phyloP scores from a whole-genome alignment of 164 flowering plant genomes.

The Sedum album region DNA sequence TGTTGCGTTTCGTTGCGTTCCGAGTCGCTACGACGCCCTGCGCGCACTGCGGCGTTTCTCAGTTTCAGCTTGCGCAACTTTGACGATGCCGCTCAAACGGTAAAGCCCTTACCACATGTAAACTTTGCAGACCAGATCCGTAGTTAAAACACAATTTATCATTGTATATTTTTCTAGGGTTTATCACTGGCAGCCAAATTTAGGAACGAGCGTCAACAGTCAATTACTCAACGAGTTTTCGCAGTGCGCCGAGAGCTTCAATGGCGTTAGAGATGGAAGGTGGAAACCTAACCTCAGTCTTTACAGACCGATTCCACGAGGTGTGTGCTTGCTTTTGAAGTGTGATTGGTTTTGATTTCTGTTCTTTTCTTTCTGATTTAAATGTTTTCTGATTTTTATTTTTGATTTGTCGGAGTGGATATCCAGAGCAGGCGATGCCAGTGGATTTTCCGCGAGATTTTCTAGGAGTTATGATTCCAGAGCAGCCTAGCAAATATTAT shows the following conservation, averaged over 20 bases:
- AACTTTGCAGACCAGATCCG: background rate
- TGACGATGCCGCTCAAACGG: conserved; percentile 5
- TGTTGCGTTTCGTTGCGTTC: no score
- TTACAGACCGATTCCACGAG: conserved; percentile 58
- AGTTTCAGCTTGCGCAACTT: no score
- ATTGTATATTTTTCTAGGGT: conserved; percentile 37
- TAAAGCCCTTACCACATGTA: background rate
- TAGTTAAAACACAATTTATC: background rate
- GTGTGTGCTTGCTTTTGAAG: no score
- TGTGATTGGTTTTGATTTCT: no score
- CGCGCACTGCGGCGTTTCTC: no score
- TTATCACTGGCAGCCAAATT: conserved; percentile 84
- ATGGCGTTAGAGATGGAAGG: conserved; percentile 70
- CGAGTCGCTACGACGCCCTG: no score
- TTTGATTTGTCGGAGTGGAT: no score
- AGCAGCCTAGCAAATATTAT: conserved; percentile 70
- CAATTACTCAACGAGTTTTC: conserved; percentile 70
- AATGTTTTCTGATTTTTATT: no score
- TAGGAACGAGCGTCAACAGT: conserved; percentile 63
- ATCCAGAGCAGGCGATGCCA: conserved; percentile 32
- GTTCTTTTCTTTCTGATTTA: no score
- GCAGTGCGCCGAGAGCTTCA: conserved; percentile 75
- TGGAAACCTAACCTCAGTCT: conserved; percentile 72
- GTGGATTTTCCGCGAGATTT: conserved; percentile 58
- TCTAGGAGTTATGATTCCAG: conserved; percentile 59